Evolutionary conservation across 352 stramenopile species (phyloP).

Genomic region (Blastocystis sp.): DNA sequence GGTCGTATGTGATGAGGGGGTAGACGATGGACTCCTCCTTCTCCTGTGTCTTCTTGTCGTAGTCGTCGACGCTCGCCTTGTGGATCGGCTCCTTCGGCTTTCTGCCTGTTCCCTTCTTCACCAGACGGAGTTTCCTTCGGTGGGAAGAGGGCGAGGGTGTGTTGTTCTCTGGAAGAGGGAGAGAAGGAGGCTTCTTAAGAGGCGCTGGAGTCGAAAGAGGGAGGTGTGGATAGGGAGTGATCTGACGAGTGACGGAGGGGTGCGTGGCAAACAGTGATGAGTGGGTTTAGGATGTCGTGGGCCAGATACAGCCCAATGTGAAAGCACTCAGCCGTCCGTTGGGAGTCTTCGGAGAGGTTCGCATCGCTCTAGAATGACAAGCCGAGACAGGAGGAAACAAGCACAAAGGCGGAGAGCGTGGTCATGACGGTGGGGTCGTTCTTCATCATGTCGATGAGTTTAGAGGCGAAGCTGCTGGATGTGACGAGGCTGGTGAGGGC

Average conservation of each 20-base stretch:
- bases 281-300: constrained; percentile 23
- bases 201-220: background rate
- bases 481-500: constrained; percentile 10
- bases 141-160: background rate
- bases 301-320: constrained; percentile 9
- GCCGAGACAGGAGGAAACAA: background rate
- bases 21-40: constrained; percentile 7
- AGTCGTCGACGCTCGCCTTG: constrained; percentile 57
- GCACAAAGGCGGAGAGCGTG: constrained; percentile 26
- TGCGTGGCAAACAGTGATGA: background rate
- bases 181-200: background rate
- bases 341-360: background rate
- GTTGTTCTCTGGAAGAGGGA: background rate
- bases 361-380: constrained; percentile 11
- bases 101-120: background rate
- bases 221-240: background rate
- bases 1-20: constrained; percentile 44
- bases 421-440: constrained; percentile 44
- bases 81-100: background rate
- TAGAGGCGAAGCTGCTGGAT: constrained; percentile 2
- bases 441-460: background rate
- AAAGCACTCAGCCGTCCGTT: constrained; percentile 29
- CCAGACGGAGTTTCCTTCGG: constrained; percentile 7
- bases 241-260: background rate
- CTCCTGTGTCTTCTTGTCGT: constrained; percentile 2